These are phyloP conservation scores for Aspergillus neotritici DNA, from an alignment of 2,329 filamentous ascomycete genomes.

Conservation along the genomic window DNA sequence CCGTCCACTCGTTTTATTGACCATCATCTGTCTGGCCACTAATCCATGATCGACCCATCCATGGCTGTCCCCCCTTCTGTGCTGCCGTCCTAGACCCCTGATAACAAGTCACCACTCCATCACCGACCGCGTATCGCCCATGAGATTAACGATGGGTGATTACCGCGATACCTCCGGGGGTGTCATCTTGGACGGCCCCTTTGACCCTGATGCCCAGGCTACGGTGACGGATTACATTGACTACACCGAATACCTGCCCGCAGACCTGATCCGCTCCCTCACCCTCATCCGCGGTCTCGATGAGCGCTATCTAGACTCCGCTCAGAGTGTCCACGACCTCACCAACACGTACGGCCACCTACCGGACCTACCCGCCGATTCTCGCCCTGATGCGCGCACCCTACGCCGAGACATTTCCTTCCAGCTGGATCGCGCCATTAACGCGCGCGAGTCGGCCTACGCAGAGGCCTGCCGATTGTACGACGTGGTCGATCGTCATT, in stretches of 20 bases:
- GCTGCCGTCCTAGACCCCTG: constrained; percentile 11
- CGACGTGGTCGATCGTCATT: constrained; percentile 54
- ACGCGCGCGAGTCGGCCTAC: constrained; percentile 51
- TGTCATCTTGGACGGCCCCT: constrained; percentile 44
- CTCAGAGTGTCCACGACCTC: constrained; percentile 39
- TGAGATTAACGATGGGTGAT: constrained; percentile 32
- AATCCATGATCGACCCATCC: neutral
- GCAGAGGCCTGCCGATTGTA: constrained; percentile 53
- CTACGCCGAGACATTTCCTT: constrained; percentile 54
- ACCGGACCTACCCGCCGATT: constrained; percentile 44
- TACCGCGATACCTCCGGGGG: constrained; percentile 39
- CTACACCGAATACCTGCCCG: constrained; percentile 64
- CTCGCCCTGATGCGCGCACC: constrained; percentile 47
- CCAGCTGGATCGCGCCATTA: constrained; percentile 50
- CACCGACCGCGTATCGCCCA: constrained; percentile 9
- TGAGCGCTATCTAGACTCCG: constrained; percentile 39
- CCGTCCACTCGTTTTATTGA: too few species aligned
- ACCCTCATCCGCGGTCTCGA: constrained; percentile 53
- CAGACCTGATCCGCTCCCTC: constrained; percentile 58
- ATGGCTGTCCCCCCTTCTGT: constrained; percentile 20
- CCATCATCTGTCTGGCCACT: too few species aligned
- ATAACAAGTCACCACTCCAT: constrained; percentile 2
- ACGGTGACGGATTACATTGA: constrained; percentile 64
- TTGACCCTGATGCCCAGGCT: constrained; percentile 60
- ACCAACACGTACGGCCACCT: constrained; percentile 44